A percentile compares a stretch with the other conserved stretches of the same genome.
Evolutionary conservation across 331 rosid species (phyloP).

Genomic region (Quercus phellos): DNA sequence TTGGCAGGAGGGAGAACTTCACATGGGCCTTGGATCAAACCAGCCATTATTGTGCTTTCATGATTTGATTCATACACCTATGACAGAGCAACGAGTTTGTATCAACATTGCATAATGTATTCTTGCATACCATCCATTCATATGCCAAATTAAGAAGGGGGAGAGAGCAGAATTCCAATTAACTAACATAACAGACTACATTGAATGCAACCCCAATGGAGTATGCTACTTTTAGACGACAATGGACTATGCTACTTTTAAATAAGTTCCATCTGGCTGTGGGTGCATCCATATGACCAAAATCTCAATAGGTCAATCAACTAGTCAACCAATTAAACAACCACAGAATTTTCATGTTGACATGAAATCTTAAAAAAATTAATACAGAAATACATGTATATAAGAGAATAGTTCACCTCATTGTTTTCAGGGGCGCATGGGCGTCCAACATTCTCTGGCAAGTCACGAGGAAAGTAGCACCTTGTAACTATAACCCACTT

Average conservation of each 20-base stretch:
- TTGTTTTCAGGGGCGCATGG: conserved; percentile 64
- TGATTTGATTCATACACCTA: conserved; percentile 79
- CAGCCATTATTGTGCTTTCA: conserved; percentile 52
- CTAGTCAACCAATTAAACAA: background rate
- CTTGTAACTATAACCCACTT: conserved; percentile 56
- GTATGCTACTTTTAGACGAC: background rate
- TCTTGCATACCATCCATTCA: background rate
- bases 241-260: background rate
- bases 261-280: background rate
- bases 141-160: background rate
- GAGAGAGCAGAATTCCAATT: background rate
- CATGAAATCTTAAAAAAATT: background rate
- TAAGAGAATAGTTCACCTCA: conserved; percentile 49
- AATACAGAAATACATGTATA: background rate
- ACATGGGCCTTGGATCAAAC: conserved; percentile 72
- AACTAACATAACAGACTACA: background rate
- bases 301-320: background rate
- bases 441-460: conserved; percentile 61
- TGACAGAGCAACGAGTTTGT: conserved; percentile 11
- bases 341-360: background rate
- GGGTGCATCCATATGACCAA: background rate
- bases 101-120: conserved; percentile 9
- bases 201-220: background rate
- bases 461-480: conserved; percentile 75
- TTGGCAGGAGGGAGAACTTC: conserved; percentile 64